Evolutionary conservation across 1,284 basidiomycete species (phyloP).

Genomic region (Testicularia cyperi): DNA sequence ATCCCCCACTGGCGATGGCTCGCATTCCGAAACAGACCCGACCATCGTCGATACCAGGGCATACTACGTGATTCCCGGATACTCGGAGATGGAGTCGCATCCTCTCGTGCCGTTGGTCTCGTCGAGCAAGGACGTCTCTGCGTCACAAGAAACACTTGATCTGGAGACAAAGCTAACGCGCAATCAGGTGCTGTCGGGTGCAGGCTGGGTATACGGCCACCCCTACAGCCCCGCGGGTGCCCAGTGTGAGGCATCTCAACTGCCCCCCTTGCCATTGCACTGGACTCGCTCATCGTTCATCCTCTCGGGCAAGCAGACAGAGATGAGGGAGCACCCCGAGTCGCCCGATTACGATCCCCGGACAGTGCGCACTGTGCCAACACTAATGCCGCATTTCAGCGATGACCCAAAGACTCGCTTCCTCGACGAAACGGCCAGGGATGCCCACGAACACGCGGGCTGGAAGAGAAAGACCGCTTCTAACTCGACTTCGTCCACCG

Average conservation of each 20-base stretch:
- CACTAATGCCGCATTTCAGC: conserved; percentile 55
- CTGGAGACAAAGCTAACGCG: neutral
- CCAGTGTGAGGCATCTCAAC: neutral
- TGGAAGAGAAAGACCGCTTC: conserved; percentile 33
- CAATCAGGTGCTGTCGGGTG: conserved; percentile 3
- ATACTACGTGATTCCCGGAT: conserved; percentile 56
- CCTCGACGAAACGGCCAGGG: conserved; percentile 50
- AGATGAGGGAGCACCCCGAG: conserved; percentile 7
- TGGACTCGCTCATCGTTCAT: conserved; percentile 15
- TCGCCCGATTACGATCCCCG: conserved; percentile 13
- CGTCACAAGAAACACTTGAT: neutral
- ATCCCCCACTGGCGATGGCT: neutral
- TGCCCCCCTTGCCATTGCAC: conserved; percentile 49
- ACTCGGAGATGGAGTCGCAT: conserved; percentile 43
- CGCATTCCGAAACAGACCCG: no score
- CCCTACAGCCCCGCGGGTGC: conserved; percentile 46
- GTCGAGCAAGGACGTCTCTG: neutral
- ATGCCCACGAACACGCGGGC: conserved; percentile 52
- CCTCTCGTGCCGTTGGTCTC: conserved; percentile 43
- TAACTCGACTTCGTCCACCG: no score
- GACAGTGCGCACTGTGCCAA: conserved; percentile 35
- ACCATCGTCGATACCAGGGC: conserved; percentile 28
- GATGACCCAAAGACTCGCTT: conserved; percentile 60
- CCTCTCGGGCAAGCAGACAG: neutral
- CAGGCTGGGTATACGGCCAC: conserved; percentile 53